Percentiles rank a stretch among this genome's conserved stretches.
Conservation (phyloP, 306 rosid genomes). For the Astragalus membranaceus region DNA sequence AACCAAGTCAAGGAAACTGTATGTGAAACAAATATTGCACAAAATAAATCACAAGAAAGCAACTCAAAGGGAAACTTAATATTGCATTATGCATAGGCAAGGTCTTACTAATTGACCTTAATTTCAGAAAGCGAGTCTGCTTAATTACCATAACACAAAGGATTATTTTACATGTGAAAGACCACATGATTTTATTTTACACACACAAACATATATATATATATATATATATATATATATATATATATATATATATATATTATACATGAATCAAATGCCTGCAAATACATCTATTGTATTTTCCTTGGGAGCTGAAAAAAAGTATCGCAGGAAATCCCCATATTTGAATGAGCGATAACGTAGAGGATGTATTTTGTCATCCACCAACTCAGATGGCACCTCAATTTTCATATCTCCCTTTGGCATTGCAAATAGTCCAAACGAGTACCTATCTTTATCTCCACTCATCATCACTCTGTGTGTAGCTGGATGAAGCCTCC, state of each 20-base stretch:
- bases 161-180: background rate
- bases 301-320: constrained; percentile 22
- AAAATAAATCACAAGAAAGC: background rate
- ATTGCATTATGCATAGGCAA: background rate
- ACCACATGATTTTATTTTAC: background rate
- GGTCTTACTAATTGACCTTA: background rate
- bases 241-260: too few species aligned
- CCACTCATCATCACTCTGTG: too few species aligned
- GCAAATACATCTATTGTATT: constrained; percentile 45
- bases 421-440: constrained; percentile 32
- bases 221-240: too few species aligned
- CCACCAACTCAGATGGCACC: constrained; percentile 44
- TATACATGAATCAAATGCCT: constrained; percentile 17
- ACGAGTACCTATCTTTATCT: constrained; percentile 39
- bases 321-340: constrained; percentile 29
- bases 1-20: too few species aligned
- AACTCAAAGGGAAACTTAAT: background rate
- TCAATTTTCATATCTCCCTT: constrained; percentile 31
- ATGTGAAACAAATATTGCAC: too few species aligned
- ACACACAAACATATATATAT: too few species aligned
- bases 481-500: too few species aligned
- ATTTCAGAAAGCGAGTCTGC: background rate
- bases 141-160: background rate
- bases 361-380: too few species aligned
- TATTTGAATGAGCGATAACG: constrained; percentile 36